Conservation (phyloP, 805 yeast species). For the Spathaspora boniae region DNA sequence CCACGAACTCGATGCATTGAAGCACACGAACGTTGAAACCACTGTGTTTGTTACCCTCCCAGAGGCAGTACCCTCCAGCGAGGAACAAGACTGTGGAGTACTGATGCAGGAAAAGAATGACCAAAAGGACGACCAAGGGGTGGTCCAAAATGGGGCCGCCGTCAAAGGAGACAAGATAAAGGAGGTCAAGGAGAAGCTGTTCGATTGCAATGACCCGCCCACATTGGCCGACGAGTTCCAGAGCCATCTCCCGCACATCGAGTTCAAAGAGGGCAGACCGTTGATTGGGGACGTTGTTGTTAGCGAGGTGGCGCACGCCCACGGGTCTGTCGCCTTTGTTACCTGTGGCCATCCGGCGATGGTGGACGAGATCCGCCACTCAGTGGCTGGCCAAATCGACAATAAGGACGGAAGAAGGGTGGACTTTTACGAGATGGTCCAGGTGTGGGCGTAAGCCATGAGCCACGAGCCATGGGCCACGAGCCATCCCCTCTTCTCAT, state of each 20-base stretch:
- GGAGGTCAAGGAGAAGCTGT: no score
- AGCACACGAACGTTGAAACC: conserved; percentile 21
- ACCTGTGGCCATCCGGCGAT: conserved; percentile 64
- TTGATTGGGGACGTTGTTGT: conserved; percentile 36
- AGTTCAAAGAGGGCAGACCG: conserved; percentile 48
- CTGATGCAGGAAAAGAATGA: no score
- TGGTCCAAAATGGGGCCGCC: no score
- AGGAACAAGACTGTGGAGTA: conserved; percentile 1
- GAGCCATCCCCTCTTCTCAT: neutral
- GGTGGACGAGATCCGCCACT: conserved; percentile 53
- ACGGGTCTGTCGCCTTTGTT: conserved; percentile 47
- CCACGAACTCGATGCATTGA: conserved; percentile 33
- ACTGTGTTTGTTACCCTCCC: conserved; percentile 28
- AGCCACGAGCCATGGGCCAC: neutral
- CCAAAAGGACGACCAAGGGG: conserved; percentile 1
- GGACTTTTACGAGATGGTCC: conserved; percentile 74
- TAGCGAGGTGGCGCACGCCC: conserved; percentile 31
- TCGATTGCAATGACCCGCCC: no score
- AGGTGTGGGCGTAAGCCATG: conserved; percentile 56
- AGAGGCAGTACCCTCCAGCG: no score
- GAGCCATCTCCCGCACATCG: conserved; percentile 25
- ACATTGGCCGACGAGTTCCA: no score
- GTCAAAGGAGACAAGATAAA: no score
- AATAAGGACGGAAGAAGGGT: conserved; percentile 42
- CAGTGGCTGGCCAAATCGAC: conserved; percentile 41